phyloP scores from a whole-genome alignment of 495 filamentous ascomycete genomes.

The Lophiostoma macrostomum region DNA sequence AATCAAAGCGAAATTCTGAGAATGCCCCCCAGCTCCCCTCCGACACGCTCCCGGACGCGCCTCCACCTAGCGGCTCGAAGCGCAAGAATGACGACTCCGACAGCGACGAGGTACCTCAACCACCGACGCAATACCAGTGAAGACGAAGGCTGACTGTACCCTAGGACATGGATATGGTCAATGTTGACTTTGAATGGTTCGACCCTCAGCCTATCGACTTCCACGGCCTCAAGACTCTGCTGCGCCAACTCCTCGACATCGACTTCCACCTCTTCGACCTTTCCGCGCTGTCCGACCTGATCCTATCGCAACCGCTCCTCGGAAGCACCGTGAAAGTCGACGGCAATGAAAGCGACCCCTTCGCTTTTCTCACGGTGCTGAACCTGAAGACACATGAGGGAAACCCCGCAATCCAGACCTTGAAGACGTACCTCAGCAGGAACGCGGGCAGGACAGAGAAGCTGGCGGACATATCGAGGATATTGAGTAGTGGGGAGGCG shows the following conservation, averaged over 20 bases:
- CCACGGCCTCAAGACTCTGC: conserved; percentile 85
- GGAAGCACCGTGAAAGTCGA: conserved; percentile 96
- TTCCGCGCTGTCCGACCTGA: conserved; percentile 79
- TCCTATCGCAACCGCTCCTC: conserved; percentile 81
- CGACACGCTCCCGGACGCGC: conserved; percentile 29
- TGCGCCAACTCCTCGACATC: conserved; percentile 90
- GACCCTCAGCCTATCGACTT: conserved; percentile 93
- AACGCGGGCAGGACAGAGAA: too few relatives aligned
- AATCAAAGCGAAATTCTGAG: conserved; percentile 25
- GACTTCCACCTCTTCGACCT: conserved; percentile 83
- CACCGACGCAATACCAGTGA: not conserved
- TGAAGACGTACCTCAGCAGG: conserved; percentile 67
- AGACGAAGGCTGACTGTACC: conserved; percentile 7
- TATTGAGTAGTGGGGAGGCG: too few relatives aligned
- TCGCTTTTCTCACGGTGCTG: conserved; percentile 87
- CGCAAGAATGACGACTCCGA: conserved; percentile 26
- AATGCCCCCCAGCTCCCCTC: too few relatives aligned
- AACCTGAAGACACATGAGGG: conserved; percentile 72
- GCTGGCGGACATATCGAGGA: too few relatives aligned
- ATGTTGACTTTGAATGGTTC: conserved; percentile 98
- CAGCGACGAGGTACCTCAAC: conserved; percentile 25
- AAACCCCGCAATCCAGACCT: conserved; percentile 34
- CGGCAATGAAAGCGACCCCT: conserved; percentile 89
- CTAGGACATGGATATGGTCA: conserved; percentile 83
- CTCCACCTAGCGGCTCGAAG: conserved; percentile 18